A percentile compares a stretch with the other conserved stretches of the same genome.
Evolutionary conservation across 163 green algal species (phyloP).

Genomic region (Scenedesmus sp.): DNA sequence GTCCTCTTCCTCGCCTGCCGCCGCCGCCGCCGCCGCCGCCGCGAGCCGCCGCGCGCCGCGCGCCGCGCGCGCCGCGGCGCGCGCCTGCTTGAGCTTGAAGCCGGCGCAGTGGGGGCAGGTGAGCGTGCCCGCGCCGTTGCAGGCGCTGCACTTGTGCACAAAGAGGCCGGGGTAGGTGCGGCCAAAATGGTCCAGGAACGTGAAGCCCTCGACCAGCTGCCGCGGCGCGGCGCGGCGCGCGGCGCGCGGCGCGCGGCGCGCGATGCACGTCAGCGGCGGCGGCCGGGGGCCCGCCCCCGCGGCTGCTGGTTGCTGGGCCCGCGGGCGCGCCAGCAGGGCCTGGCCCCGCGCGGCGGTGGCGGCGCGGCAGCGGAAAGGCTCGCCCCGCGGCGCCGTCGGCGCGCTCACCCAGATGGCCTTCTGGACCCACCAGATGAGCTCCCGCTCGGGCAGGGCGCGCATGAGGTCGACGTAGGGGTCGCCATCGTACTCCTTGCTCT

Average conservation of each 20-base stretch:
- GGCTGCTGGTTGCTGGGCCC: too few relatives aligned
- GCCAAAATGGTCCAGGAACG: constrained; percentile 62
- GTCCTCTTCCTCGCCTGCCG: too few relatives aligned
- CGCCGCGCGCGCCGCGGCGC: too few relatives aligned
- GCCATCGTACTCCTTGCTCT: constrained; percentile 64
- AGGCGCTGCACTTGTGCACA: constrained; percentile 57
- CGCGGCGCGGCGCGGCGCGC: not conserved
- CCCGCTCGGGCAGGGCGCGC: constrained; percentile 65
- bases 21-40: not conserved
- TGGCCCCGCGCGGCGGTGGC: too few relatives aligned
- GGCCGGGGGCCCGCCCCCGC: too few relatives aligned
- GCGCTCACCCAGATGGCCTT: constrained; percentile 70
- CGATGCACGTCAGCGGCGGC: too few relatives aligned
- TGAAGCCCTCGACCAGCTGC: constrained; percentile 63
- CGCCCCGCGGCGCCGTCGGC: too few relatives aligned
- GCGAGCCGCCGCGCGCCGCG: not conserved
- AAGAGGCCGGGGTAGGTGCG: constrained; percentile 62
- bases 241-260: too few relatives aligned
- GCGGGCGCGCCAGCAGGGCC: too few relatives aligned
- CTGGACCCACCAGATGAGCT: constrained; percentile 73
- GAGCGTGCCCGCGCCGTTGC: constrained; percentile 58
- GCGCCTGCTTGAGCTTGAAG: constrained; percentile 53
- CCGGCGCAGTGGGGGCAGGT: constrained; percentile 61
- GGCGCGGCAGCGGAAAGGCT: too few relatives aligned
- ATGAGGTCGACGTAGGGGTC: constrained; percentile 74